Evolutionary conservation across 306 rosid genomes (phyloP), one percentile per base, ranked within the genome.

Genomic region (Urtica urens): DNA sequence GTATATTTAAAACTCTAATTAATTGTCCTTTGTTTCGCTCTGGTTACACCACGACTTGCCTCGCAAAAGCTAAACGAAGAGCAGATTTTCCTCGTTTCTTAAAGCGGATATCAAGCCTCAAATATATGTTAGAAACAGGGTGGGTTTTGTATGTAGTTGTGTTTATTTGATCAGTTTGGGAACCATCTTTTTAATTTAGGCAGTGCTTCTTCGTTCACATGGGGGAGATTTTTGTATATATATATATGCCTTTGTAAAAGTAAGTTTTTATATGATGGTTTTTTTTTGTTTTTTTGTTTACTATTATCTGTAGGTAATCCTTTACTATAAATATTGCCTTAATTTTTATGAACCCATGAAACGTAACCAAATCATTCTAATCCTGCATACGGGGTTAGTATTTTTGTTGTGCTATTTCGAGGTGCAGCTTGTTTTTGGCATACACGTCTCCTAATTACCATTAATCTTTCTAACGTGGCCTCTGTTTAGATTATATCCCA

Each of bases 181-280:
- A 53, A 26, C 61, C 49, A 42, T 33, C 43, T 49, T 31, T 62
- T 57, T 34, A 31, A 14, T 63, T 15, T 38, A 46, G 39, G 77
- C 66, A 31, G 64, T 54, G 48, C 53, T 54, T 78, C 47, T 57
- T 58, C 29, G 1, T 63, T 51, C n/a, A 27, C 46, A 24, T 54
- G 73, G 76, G 59, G 67, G 63, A 58, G 66, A 52, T 72, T 72
- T n/a, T 75, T 80, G 86, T 82, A 80, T 38, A 72, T 72, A 80
- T 38, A 72, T 72, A 67, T 18, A 8, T 23, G 15, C 38, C 31
- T 22, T 1, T 38, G 34, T 54, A 39, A 39, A 31, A 22, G 22
- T 37, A 29, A n/a, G n/a, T n/a, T 52, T 38, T 37, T 53, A 53
- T 20, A 30, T 22, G n/a, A 38, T 53, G 35, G 45, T 28, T 39